A percentile compares a stretch with the other conserved stretches of the same genome.
Evolutionary conservation across 2,329 filamentous ascomycete genomes (phyloP).

Genomic region (Ophiostoma novo-ulmi): DNA sequence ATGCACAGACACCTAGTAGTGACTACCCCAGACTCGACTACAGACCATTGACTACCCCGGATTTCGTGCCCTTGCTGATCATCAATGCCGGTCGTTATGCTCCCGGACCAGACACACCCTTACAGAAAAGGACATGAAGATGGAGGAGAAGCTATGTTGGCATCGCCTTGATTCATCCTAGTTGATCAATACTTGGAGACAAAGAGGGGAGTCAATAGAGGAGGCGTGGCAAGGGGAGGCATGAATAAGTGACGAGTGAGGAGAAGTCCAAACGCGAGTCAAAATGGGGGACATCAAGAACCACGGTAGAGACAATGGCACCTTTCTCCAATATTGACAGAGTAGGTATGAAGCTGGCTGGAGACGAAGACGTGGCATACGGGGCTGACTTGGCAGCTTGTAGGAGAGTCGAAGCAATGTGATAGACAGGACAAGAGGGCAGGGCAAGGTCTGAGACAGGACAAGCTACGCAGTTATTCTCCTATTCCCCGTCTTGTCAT

Average conservation of each 20-base stretch:
- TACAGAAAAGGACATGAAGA: not conserved
- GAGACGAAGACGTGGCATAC: not conserved
- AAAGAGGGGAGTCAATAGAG: not conserved
- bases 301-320: conserved; percentile 4
- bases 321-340: not conserved
- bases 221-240: not conserved
- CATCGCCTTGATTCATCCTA: conserved; percentile 1
- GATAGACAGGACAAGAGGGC: not conserved
- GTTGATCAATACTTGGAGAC: not conserved
- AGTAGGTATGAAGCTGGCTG: not conserved
- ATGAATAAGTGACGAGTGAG: not conserved
- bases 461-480: not conserved
- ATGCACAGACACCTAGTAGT: not conserved
- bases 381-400: not conserved
- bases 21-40: not conserved
- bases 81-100: conserved; percentile 5
- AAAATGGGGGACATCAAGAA: not conserved
- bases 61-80: not conserved
- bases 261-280: not conserved
- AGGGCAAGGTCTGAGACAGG: not conserved
- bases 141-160: not conserved
- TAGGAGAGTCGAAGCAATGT: not conserved
- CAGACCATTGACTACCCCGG: not conserved
- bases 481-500: not conserved
- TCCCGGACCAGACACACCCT: not conserved